Base-by-base conservation (phyloP, 352 stramenopile species). In the Globisporangium cederbergense region DNA sequence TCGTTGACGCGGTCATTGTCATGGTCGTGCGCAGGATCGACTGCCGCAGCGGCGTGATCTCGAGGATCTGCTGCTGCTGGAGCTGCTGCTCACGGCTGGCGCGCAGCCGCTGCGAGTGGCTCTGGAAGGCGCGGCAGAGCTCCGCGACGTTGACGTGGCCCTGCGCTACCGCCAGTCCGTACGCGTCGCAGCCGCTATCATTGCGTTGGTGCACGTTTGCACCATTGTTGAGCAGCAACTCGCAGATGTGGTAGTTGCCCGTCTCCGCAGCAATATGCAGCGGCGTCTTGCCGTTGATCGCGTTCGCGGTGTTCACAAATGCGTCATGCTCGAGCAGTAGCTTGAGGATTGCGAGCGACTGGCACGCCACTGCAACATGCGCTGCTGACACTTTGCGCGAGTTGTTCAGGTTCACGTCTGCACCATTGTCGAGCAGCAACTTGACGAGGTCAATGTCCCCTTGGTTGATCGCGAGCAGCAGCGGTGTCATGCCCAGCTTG, bases 241-340 rank as follows among this genome's bases (percentile, higher is more conserved):
- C 70, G 51, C 78, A 87, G 50, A 87, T 83, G 14, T 60, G 58
- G 49, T 75, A 62, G 62, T 74, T 78, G n/a, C 81, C 81, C 3
- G 60, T 72, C 52, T 86, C 78, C 0, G 81, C 77, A 0, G 79
- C 81, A 14, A 89, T 76, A 20, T 88, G 75, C n/a, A 89, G 60
- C 18, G 81, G 76, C 1, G 81, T 89, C 62, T 82, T 81, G 53
- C 72, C 68, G 34, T 80, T 82, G 62, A 78, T 76, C 4, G 68
- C 49, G 51, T 86, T 85, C 43, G 69, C 65, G 1, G 66, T 77
- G 67, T 85, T 86, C 20, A 89, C 74, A 16, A 74, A 71, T 10
- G 79, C 79, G 10, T 82, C 77, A 22, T 73, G 66, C 47, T 80
- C 70, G 9, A 88, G 66, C 16, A 88, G 66, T 3, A 88, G 54